Percentiles rank a stretch among this genome's conserved stretches.
Conservation (phyloP, 148 eudicot species). For the Fallopia convolvulus region DNA sequence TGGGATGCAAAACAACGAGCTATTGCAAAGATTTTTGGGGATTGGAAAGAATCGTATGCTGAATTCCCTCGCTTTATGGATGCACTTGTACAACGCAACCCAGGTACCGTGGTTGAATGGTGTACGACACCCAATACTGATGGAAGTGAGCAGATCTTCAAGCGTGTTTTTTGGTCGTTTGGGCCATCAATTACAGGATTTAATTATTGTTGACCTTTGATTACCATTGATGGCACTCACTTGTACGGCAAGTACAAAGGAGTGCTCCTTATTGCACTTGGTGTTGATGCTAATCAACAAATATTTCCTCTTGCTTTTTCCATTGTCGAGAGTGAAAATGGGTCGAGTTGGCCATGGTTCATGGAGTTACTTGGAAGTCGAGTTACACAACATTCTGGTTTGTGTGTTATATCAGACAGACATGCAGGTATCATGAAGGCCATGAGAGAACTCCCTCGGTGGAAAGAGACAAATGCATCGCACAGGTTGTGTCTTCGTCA, state of each 20-base stretch:
- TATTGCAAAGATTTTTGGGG: background rate
- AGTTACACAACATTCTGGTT: background rate
- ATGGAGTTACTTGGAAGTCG: background rate
- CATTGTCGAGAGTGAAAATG: background rate
- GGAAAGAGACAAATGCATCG: background rate
- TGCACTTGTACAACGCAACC: background rate
- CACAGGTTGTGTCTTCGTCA: background rate
- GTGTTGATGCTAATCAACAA: no score
- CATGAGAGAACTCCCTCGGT: no score
- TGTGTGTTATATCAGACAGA: background rate
- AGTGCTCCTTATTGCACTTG: no score
- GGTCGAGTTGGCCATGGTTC: background rate
- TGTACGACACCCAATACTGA: background rate
- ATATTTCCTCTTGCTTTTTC: background rate
- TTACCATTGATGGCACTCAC: background rate
- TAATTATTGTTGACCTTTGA: background rate
- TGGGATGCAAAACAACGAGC: background rate
- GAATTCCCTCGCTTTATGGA: background rate
- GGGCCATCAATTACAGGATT: background rate
- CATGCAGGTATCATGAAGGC: background rate
- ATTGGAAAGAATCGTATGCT: background rate
- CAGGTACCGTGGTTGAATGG: background rate
- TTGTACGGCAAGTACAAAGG: background rate
- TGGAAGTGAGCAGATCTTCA: background rate
- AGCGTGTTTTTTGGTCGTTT: background rate